A percentile compares a stretch with the other conserved stretches of the same genome.
These are phyloP conservation scores for Penicillium bialowiezense DNA, from an alignment of 495 filamentous ascomycete species.

Conservation along the genomic window DNA sequence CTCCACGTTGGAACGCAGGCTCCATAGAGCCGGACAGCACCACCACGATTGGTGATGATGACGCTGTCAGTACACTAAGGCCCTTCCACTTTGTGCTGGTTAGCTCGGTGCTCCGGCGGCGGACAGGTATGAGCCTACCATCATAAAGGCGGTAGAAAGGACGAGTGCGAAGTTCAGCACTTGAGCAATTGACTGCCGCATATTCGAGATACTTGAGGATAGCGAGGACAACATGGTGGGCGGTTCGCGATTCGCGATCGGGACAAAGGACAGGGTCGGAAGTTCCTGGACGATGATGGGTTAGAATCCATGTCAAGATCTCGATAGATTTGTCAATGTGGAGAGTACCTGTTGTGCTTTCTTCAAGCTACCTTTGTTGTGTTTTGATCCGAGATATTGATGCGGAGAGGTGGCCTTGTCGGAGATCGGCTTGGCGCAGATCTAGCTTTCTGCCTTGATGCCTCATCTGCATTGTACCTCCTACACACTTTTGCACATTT, in stretches of 20 bases:
- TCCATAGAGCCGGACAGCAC: constrained; percentile 96
- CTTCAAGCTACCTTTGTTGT: constrained; percentile 13
- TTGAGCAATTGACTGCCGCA: constrained; percentile 84
- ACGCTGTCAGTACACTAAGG: not conserved
- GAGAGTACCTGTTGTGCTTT: not conserved
- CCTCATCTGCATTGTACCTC: not conserved
- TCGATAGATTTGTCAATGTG: not conserved
- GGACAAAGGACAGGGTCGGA: not conserved
- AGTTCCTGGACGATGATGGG: not conserved
- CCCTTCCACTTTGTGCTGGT: constrained; percentile 54
- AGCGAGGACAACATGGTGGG: constrained; percentile 72
- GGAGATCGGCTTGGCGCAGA: constrained; percentile 13
- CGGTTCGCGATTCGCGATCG: constrained; percentile 3
- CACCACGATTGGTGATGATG: constrained; percentile 54
- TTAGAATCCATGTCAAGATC: not conserved
- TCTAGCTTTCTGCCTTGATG: not conserved
- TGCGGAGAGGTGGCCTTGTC: constrained; percentile 32
- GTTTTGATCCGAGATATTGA: constrained; percentile 23
- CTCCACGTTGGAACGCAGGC: constrained; percentile 92
- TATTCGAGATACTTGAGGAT: constrained; percentile 57
- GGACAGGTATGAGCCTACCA: constrained; percentile 23
- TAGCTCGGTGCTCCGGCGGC: constrained; percentile 91
- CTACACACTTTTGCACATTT: too few relatives aligned
- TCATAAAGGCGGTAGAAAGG: constrained; percentile 93
- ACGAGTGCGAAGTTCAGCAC: constrained; percentile 93